Percentiles rank a stretch among this genome's conserved stretches.
Conservation (phyloP, 768 basidiomycete species). For the Leucosporidium yakuticum region DNA sequence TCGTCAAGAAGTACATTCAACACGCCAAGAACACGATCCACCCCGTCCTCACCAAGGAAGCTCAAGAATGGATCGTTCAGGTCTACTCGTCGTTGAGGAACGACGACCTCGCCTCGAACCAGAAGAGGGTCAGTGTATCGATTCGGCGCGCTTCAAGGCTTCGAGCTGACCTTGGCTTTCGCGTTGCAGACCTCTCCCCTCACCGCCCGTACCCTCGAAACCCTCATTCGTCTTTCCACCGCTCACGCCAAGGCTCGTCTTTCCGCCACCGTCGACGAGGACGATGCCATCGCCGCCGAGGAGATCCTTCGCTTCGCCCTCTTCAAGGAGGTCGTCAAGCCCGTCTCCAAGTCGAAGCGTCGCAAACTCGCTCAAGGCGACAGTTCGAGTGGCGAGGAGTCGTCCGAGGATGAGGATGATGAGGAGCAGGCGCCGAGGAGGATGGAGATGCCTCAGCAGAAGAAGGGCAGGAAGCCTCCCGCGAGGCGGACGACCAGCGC, state of each 20-base stretch:
- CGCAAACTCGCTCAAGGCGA: slow-evolving; percentile 22
- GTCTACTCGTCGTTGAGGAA: slow-evolving; percentile 88
- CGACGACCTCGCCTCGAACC: slow-evolving; percentile 81
- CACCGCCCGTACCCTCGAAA: slow-evolving; percentile 97
- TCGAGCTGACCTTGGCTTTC: neutral
- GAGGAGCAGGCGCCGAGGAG: slow-evolving; percentile 1
- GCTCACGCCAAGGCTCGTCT: slow-evolving; percentile 95
- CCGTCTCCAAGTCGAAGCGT: slow-evolving; percentile 44
- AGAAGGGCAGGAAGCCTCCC: neutral
- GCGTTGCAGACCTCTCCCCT: slow-evolving; percentile 78
- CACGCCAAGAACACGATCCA: slow-evolving; percentile 85
- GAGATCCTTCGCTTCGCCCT: slow-evolving; percentile 94
- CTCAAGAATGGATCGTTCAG: slow-evolving; percentile 86
- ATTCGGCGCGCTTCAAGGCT: slow-evolving; percentile 37
- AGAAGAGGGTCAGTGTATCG: slow-evolving; percentile 60
- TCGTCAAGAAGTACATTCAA: slow-evolving; percentile 98
- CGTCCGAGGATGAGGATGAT: slow-evolving; percentile 6
- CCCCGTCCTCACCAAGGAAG: slow-evolving; percentile 82
- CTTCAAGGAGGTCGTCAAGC: slow-evolving; percentile 91
- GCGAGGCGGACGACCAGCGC: neutral
- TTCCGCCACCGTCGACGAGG: slow-evolving; percentile 71
- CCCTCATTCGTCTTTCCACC: slow-evolving; percentile 92
- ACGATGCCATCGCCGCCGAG: slow-evolving; percentile 84
- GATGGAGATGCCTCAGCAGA: slow-evolving; percentile 22
- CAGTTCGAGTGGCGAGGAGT: slow-evolving; percentile 20